Evolutionary conservation across 306 rosid genomes (phyloP), one percentile per base, ranked within the genome.

Genomic region (Spatholobus suberectus): DNA sequence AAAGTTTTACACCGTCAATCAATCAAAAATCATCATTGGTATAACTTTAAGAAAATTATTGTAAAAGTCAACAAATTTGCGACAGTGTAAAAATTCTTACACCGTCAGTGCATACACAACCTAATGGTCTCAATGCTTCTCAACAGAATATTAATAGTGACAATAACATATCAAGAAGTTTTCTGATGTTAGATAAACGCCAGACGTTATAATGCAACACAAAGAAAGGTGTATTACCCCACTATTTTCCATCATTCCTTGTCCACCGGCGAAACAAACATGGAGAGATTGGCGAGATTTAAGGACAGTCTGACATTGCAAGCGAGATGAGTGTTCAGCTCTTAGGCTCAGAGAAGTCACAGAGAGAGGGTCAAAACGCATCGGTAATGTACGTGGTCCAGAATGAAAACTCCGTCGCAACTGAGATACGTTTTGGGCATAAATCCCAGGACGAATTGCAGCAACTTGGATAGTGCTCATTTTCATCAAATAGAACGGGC

Each of bases 261-360:
- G 76, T 52, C 88, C 91, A 77, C 90, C 90, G 8, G 88, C 90
- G 18, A 81, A 83, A 85, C 93, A 89, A 62, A 88, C 87, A 43
- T 84, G 89, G 70, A 77, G 84, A 59, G 83, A 29, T 26, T 38
- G 80, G 51, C 14, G 79, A 58, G 71, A 86, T 76, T 82, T 87
- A 13, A 85, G 81, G 29, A 80, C n/a, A 1, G 89, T 82, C 46
- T 77, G 35, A 47, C 63, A 66, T 58, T 44, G 87, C 71, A 79
- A 67, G 82, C 79, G 62, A 83, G 76, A 41, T 24, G 83, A 69
- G 58, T 41, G 74, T 71, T 77, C 44, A 18, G 32, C 27, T 55
- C 46, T 38, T 5, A 59, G 46, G 77, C 76, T 61, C 34, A 32
- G 34, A 8, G 79, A 72, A 62, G 46, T 77, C 63, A 81, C 66